Base-by-base conservation (phyloP, 129 eudicot species). In the Centella asiatica region DNA sequence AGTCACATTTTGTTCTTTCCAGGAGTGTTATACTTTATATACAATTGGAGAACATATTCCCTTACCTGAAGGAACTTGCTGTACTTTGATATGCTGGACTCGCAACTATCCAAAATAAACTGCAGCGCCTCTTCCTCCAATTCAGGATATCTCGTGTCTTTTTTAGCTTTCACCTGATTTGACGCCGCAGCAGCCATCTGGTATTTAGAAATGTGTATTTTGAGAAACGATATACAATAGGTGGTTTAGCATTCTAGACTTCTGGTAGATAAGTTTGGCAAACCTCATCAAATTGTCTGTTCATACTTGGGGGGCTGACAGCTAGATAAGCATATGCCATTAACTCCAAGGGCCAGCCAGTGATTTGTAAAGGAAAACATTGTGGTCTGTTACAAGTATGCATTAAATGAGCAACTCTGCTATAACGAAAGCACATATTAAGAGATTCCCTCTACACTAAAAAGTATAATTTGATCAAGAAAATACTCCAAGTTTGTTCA, bases 171-270 rank as follows among this genome's bases (percentile, higher is more conserved):
- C 6, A 31, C 67, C 69, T 83, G 83, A 64, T 83, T 90, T 47
- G 95, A 90, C 47, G 97, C 95, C 34, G 89, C 87, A 59, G 94
- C 86, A 67, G 95, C 95, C 97, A 90, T 83, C 97, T 90, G 85
- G 23, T 44, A 66, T 37, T 68, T 53, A 37, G 42, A 33, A 34
- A 53, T 47, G 48, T 65, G 46, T 32, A 45, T 48, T 18, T 37
- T 40, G 39, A 49, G 24, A 13, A 19, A 33, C 14, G 46, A n/a
- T 52, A 3, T 27, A 15, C 34, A 9, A 60, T n/a, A 18, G 65
- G 42, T 31, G 28, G 66, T n/a, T 11, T 17, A 45, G 6, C n/a
- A 6, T 11, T 40, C 10, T 17, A 45, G 6, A 23, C 6, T 11
- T 40, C 10, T 44, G 20, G 22, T 31, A n/a, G 42, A 58, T 18